Percentiles rank a stretch among this genome's conserved stretches.
Evolutionary conservation across 2,329 filamentous ascomycete species (phyloP).

Genomic region (Fusarium equiseti): DNA sequence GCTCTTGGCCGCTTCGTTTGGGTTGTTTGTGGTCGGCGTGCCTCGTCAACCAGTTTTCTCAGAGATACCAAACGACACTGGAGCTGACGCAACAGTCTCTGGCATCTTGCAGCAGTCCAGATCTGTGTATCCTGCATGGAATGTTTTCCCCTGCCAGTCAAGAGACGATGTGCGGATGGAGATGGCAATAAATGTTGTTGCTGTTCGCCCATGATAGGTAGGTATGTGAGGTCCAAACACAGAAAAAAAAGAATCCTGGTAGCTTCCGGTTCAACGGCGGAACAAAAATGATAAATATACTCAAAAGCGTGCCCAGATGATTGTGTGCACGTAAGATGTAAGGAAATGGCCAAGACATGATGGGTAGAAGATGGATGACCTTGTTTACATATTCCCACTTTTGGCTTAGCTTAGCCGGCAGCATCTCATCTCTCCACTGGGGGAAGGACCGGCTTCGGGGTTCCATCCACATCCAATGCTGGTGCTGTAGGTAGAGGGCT

Average conservation of each 20-base stretch:
- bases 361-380: slow-evolving; percentile 3
- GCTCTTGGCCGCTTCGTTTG: slow-evolving; percentile 41
- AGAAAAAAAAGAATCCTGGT: not conserved
- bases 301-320: not conserved
- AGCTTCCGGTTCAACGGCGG: not conserved
- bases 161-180: slow-evolving; percentile 34
- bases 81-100: slow-evolving; percentile 61
- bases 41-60: slow-evolving; percentile 51
- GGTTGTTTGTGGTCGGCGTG: slow-evolving; percentile 19
- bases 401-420: slow-evolving; percentile 42
- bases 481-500: slow-evolving; percentile 1
- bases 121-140: slow-evolving; percentile 45
- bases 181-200: slow-evolving; percentile 6
- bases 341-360: not conserved
- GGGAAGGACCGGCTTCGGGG: slow-evolving; percentile 29
- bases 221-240: not conserved
- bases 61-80: slow-evolving; percentile 58
- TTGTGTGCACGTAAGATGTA: not conserved
- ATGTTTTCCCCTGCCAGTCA: not conserved
- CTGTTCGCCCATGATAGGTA: slow-evolving; percentile 21
- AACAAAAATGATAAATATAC: not conserved
- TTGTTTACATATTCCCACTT: slow-evolving; percentile 52
- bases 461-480: not conserved
- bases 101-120: slow-evolving; percentile 63
- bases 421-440: slow-evolving; percentile 5